Percentiles rank a stretch among this genome's conserved stretches.
These are phyloP conservation scores for Nephelium lappaceum DNA, from an alignment of 345 rosid species.

Conservation along the genomic window DNA sequence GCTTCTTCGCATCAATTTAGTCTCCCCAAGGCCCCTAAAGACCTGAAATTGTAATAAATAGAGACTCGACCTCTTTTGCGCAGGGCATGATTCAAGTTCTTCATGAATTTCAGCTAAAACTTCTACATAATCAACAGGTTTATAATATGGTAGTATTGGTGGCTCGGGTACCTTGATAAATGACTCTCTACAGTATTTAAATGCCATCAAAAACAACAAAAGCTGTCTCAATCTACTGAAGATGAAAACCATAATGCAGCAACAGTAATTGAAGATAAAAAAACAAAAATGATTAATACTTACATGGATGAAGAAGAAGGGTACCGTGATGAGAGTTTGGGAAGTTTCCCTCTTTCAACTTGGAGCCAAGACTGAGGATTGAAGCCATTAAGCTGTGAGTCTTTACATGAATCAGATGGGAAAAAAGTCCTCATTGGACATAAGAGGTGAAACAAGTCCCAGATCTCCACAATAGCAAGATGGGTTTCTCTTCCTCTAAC, in stretches of 20 bases:
- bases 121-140: slow-evolving; percentile 91
- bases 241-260: not conserved
- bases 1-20: slow-evolving; percentile 81
- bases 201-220: slow-evolving; percentile 5
- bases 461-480: slow-evolving; percentile 92
- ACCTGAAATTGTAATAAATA: slow-evolving; percentile 83
- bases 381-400: slow-evolving; percentile 68
- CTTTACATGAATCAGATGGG: slow-evolving; percentile 87
- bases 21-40: slow-evolving; percentile 91
- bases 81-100: slow-evolving; percentile 83
- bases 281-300: slow-evolving; percentile 30
- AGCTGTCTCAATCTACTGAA: slow-evolving; percentile 17
- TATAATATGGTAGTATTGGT: slow-evolving; percentile 68
- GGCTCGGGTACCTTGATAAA: slow-evolving; percentile 94
- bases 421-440: slow-evolving; percentile 90
- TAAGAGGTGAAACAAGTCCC: slow-evolving; percentile 83
- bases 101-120: slow-evolving; percentile 96
- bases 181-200: slow-evolving; percentile 70
- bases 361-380: slow-evolving; percentile 99
- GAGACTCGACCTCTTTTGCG: slow-evolving; percentile 65
- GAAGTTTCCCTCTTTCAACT: slow-evolving; percentile 92
- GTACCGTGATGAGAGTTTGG: slow-evolving; percentile 50
- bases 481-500: slow-evolving; percentile 35
- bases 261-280: not conserved
- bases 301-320: slow-evolving; percentile 70